Evolutionary conservation across 2,329 filamentous ascomycete species (phyloP).

Genomic region (Diaporthe australafricana): DNA sequence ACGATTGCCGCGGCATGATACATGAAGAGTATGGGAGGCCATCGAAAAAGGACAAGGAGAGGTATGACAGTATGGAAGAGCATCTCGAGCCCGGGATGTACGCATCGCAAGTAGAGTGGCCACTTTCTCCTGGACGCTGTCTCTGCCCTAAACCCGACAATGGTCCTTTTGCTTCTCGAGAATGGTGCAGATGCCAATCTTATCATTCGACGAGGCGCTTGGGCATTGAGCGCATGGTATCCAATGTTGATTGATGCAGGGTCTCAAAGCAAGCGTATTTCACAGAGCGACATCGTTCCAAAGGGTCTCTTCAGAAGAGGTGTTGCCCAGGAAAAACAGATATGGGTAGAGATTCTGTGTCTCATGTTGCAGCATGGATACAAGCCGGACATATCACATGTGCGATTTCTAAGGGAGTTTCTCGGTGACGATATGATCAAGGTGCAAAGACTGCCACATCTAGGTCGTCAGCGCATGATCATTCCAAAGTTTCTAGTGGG

Average conservation of each 20-base stretch:
- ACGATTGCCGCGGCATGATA: no score
- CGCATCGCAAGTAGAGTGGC: not conserved
- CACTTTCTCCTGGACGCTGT: not conserved
- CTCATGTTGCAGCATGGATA: not conserved
- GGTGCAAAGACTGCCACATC: not conserved
- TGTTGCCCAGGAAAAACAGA: not conserved
- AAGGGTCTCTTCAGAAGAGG: not conserved
- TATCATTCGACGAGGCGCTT: not conserved
- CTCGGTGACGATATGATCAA: not conserved
- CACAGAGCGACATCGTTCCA: no score
- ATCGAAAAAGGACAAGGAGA: not conserved
- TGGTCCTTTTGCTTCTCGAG: not conserved
- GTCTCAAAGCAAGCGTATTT: no score
- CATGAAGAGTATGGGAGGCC: no score
- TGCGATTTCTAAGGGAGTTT: not conserved
- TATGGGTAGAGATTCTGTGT: not conserved
- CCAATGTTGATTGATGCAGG: no score
- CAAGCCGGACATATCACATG: not conserved
- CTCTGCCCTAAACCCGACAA: not conserved
- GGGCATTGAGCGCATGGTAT: not conserved
- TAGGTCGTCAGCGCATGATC: not conserved
- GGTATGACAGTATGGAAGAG: no score
- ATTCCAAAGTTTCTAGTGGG: not conserved
- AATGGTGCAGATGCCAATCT: not conserved
- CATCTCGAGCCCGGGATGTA: no score